These are phyloP conservation scores for Erythrophleum fordii DNA, from an alignment of 306 rosid genomes.

Conservation along the genomic window DNA sequence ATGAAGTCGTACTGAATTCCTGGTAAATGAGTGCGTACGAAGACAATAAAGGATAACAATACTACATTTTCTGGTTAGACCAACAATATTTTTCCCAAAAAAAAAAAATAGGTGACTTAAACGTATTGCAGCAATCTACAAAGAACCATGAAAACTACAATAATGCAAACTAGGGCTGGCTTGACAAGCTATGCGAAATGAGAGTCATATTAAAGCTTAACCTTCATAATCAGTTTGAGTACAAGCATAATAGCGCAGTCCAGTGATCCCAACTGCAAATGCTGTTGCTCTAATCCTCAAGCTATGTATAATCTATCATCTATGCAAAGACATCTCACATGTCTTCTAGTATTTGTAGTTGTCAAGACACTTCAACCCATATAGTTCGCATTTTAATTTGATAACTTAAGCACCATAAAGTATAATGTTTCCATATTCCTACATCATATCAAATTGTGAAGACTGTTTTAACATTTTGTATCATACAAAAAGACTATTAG, in stretches of 20 bases:
- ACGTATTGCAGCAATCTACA: slow-evolving; percentile 23
- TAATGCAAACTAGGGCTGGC: background rate
- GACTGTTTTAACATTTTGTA: background rate
- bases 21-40: background rate
- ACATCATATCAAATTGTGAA: background rate
- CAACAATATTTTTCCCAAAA: background rate
- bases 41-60: background rate
- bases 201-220: background rate
- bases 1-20: background rate
- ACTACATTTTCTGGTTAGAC: slow-evolving; percentile 15
- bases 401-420: slow-evolving; percentile 7
- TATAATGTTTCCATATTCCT: background rate
- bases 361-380: slow-evolving; percentile 21
- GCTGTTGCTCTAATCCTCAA: slow-evolving; percentile 14
- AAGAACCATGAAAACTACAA: slow-evolving; percentile 11
- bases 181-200: slow-evolving; percentile 35
- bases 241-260: background rate
- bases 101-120: background rate
- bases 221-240: slow-evolving; percentile 10
- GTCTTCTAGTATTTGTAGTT: background rate
- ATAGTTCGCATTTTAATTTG: background rate
- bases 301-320: background rate
- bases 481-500: background rate
- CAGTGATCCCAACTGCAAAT: background rate
- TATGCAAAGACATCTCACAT: background rate